Base-by-base conservation (phyloP, 2,329 filamentous ascomycete genomes). In the Diaporthe ampelina region DNA sequence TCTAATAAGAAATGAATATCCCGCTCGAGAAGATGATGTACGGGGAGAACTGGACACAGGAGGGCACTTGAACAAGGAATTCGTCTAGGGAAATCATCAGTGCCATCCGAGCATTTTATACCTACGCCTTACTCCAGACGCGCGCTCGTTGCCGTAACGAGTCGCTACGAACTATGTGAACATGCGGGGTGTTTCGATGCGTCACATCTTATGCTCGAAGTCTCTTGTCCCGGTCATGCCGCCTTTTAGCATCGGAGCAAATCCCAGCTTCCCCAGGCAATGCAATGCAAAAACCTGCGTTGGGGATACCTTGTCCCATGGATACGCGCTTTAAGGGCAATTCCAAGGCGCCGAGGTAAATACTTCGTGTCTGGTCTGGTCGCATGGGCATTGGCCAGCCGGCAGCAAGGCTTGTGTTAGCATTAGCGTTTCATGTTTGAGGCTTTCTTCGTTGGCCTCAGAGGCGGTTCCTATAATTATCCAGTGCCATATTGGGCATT, bases 211-310 rank as follows among this genome's bases (percentile, higher is more conserved):
- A 54, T 68, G 29, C 48, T 37, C 52, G 63, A 54, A 40, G 63
- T 19, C 63, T 54, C 63, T 40, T 54, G 63, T 68, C 63, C 63
- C 63, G 63, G 48, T 68, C 63, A 68, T 68, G 63, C 63, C 63
- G 63, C 63, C 32, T 24, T 54, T 40, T 54, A 37, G 45, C 48
- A 37, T 68, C 48, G 63, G 63, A 52, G 48, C 29, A 54, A 54
- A 54, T 54, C 48, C 48, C 63, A 54, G 45, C 21, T 37, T 40
- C 29, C 63, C 32, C 32, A 68, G 63, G 32, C 7, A 54, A 54
- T 54, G 48, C 63, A 52, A 54, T 52, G 45, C 29, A 17, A 52
- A n/a, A 26, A 1, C 13, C 32, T 40, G 63, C n/a, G 32, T 2
- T 68, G 63, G 63, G 32, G 26, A 54, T 40, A 54, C 48, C 15